phyloP scores from a whole-genome alignment of 2,329 filamentous ascomycete genomes.

The Fusarium hostae region DNA sequence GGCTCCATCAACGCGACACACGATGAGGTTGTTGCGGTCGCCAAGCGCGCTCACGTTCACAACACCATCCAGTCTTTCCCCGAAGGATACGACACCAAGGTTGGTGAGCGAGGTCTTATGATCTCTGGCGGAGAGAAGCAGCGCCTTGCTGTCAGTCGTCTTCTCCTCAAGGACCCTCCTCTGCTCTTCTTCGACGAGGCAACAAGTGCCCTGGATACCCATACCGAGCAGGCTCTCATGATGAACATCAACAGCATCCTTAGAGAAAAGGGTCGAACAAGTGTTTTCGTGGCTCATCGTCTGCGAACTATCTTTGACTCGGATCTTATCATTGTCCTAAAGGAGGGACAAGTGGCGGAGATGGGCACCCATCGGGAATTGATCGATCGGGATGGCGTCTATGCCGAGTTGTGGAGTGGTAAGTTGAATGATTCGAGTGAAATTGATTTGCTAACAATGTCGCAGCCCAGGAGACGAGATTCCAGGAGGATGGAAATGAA shows the following conservation, averaged over 20 bases:
- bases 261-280: conserved; percentile 87
- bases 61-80: conserved; percentile 83
- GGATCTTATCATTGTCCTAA: conserved; percentile 91
- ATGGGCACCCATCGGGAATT: conserved; percentile 87
- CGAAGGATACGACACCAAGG: conserved; percentile 89
- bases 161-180: conserved; percentile 90
- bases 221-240: conserved; percentile 91
- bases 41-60: conserved; percentile 85
- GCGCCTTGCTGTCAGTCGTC: conserved; percentile 81
- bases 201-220: conserved; percentile 90
- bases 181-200: conserved; percentile 96
- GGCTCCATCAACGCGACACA: conserved; percentile 81
- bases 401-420: conserved; percentile 92
- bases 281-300: conserved; percentile 93
- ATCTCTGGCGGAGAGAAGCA: conserved; percentile 97
- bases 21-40: conserved; percentile 80
- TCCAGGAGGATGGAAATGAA: conserved; percentile 59
- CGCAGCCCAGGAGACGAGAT: conserved; percentile 71
- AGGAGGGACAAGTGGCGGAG: conserved; percentile 86
- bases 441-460: conserved; percentile 12
- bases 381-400: conserved; percentile 81
- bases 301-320: conserved; percentile 94
- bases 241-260: conserved; percentile 93
- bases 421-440: conserved; percentile 51
- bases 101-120: conserved; percentile 96